phyloP scores from a whole-genome alignment of 2,329 filamentous ascomycete species.

The Pestalotiopsis sp. region DNA sequence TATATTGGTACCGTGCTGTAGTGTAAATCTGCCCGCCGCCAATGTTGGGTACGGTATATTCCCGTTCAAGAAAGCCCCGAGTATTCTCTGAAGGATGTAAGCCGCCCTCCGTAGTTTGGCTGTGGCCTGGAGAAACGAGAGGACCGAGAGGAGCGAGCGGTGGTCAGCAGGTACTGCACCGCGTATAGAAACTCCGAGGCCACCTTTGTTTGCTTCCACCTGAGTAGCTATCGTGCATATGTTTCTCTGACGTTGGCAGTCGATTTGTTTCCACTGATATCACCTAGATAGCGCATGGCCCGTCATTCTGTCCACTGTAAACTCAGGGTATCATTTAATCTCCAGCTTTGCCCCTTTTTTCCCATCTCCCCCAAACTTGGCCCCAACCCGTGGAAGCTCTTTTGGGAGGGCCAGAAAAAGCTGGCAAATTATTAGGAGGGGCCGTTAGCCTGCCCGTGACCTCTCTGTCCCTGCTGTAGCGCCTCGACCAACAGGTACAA shows the following conservation, averaged over 20 bases:
- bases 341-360: neutral
- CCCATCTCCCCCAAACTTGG: neutral
- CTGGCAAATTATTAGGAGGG: neutral
- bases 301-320: neutral
- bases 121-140: too few relatives aligned
- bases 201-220: neutral
- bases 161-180: neutral
- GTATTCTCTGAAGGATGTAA: neutral
- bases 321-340: neutral
- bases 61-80: neutral
- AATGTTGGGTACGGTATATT: neutral
- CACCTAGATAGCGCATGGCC: neutral
- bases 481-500: neutral
- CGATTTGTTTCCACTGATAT: too few relatives aligned
- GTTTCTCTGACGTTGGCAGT: too few relatives aligned
- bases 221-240: neutral
- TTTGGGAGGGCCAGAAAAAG: neutral
- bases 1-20: neutral
- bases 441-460: conserved; percentile 1
- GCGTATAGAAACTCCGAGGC: neutral
- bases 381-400: neutral
- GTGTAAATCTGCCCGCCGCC: neutral
- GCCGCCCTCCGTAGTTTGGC: neutral
- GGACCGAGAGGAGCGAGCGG: neutral
- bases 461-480: neutral